Base-by-base conservation (phyloP, 441 rosid genomes). In the Arabidopsis hybrid region DNA sequence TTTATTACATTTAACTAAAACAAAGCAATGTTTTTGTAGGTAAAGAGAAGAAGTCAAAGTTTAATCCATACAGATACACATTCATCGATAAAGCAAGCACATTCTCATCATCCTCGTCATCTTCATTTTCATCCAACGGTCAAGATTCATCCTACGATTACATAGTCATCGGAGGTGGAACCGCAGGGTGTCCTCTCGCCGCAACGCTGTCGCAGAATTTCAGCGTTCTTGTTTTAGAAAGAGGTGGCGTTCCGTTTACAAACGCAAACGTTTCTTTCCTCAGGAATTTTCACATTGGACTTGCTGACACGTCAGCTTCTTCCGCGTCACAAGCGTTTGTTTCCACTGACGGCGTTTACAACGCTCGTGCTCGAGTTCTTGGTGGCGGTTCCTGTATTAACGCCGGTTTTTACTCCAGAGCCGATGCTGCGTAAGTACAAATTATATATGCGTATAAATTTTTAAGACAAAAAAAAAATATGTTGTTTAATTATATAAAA, bases 401-500 rank as follows among this genome's bases (percentile, higher is more conserved):
- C 82, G 98, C 98, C 18, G 98, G 98, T 31, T 93, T 93, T 79
- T 93, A 93, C 84, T 83, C 91, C 13, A 85, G 98, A 80, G 96
- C 96, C 1, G 85, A 81, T 79, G 18, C 85, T 18, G 83, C 81
- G 98, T 93, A 87, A 67, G 80, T 82, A 26, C 0, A 13, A 16
- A 29, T 1, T 7, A 13, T 57, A 7, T 2, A 6, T 2, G 7
- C 13, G 17, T 8, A 40, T 2, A 16, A 46, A 4, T 1, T 56
- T n/a, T 8, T 12, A 21, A 35, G 4, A 26, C 29, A n/a, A 26
- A 26, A 26, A 21, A 50, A 35, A 6, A 8, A 1, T 38, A 38
- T 38, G 9, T 38, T 38, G 42, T 8, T 11, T 17, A 5, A 2
- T 7, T 4, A 32, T 26, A 26, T 26, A 13, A 29, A 36, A 63